Evolutionary conservation across 306 rosid species (phyloP).

Genomic region (Clitoria ternatea): DNA sequence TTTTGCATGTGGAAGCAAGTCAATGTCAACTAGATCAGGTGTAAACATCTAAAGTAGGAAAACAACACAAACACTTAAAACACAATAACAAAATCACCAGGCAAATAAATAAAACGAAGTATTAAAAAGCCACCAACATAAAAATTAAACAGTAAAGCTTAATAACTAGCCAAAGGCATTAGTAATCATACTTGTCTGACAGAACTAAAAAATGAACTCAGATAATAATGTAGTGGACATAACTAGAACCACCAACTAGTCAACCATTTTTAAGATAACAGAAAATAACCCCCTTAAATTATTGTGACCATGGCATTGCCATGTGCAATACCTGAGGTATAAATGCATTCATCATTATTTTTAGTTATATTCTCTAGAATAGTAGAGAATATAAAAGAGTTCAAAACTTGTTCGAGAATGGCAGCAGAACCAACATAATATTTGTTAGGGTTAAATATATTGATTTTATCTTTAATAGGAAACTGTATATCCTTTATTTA

Average conservation of each 20-base stretch:
- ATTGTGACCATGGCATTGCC: not conserved
- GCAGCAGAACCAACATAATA: not conserved
- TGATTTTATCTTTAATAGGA: too few species aligned
- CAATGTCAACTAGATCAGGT: slow-evolving; percentile 48
- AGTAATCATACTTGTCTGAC: not conserved
- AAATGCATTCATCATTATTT: not conserved
- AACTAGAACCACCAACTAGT: not conserved
- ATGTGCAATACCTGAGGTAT: not conserved
- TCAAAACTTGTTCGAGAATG: not conserved
- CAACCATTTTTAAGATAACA: not conserved
- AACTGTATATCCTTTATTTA: too few species aligned
- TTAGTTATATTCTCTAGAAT: too few species aligned
- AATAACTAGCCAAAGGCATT: not conserved
- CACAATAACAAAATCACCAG: not conserved
- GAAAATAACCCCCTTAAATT: not conserved
- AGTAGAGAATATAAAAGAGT: too few species aligned
- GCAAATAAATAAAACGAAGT: not conserved
- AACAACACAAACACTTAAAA: not conserved
- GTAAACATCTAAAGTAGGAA: slow-evolving; percentile 8
- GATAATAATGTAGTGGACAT: not conserved
- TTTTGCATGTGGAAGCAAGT: slow-evolving; percentile 50
- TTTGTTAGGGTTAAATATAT: too few species aligned
- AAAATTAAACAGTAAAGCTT: not conserved
- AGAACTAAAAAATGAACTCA: not conserved
- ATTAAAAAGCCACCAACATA: not conserved